Evolutionary conservation across 352 stramenopile genomes (phyloP), one percentile per base, ranked within the genome.

Genomic region (Phytophthora pini): DNA sequence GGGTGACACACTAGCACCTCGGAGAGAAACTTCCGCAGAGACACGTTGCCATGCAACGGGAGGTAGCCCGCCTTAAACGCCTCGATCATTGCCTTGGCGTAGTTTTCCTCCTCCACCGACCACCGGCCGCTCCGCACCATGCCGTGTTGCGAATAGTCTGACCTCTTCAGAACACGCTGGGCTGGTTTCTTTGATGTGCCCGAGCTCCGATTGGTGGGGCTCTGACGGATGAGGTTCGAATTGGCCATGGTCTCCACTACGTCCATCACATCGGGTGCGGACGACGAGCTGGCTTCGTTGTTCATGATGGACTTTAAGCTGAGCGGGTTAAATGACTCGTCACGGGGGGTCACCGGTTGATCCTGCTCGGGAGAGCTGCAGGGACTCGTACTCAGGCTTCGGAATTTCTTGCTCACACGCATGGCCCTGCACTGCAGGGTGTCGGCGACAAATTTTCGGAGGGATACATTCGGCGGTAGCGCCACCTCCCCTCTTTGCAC

Each of bases 1-100:
- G 89, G 88, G 63, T 95, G 84, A 68, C 90, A 97, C 55, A 94
- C 79, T 10, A 97, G 77, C 61, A 93, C 87, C 52, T 93, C 88
- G 3, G 87, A 93, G 5, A 97, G 72, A 58, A 95, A 97, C 63
- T 91, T 93, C 52, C 90, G 86, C 32, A 97, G 79, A 4, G 79
- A 88, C 39, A 93, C 88, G 39, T 90, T 94, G 54, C 89, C 88
- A 45, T 94, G 79, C 10, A 93, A 66, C 6, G 84, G 84, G 15
- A 93, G 69, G 39, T 87, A 89, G 1, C 82, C 84, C 1, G 78
- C 47, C 58, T 91, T 93, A 57, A 93, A 93, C 5, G 80, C 82
- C 32, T 93, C 80, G 39, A 91, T 93, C 84, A 93, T 91, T n/a
- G 80, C 84, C 54, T 89, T 89, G 45, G 84, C 82, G 61, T 93